Base-by-base conservation (phyloP, 495 filamentous ascomycete genomes). In the Penicillium dipodomyicola region DNA sequence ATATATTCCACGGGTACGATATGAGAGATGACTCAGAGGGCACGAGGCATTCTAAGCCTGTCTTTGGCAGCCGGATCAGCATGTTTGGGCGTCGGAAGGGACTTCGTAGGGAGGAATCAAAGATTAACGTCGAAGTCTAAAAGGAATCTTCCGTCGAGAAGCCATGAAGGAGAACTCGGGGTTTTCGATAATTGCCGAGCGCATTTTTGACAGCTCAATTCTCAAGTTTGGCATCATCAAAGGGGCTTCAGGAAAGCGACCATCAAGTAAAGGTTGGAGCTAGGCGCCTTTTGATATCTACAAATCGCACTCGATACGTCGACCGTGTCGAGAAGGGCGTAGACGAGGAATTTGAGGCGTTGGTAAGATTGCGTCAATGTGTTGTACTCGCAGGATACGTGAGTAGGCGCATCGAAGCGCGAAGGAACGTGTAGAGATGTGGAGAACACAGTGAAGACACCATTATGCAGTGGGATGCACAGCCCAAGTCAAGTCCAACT, bases 371-470 rank as follows among this genome's bases (percentile, higher is more conserved):
- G 23, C 6, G 23, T 25, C 23, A 5, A 25, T 25, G 23, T 25
- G 6, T 5, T 5, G 23, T 25, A 25, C 4, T 23, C 20, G 20
- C 20, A 20, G 20, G 20, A 20, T 20, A 2, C 20, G 20, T 20
- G 20, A 2, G 20, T 20, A 20, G 20, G 20, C 20, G 20, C 20
- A 20, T 20, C 20, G 20, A 20, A 1, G 20, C 20, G 20, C 20
- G 20, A 20, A 20, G 20, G 20, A 20, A 20, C 2, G 20, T 20
- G 20, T 20, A 1, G 20, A 23, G 22, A 23, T 23, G 3, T 23
- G 22, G 22, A 23, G 54, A 53, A 61, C 33, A 56, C 30, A 52
- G 52, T 48, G 39, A 58, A 39, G 35, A 35, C 59, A 54, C 51
- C 46, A 55, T 50, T 33, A 39, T 32, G 27, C 45, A 52, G 43